Conservation (phyloP, 2,329 filamentous ascomycete genomes). For the Gnomoniopsis sp. region DNA sequence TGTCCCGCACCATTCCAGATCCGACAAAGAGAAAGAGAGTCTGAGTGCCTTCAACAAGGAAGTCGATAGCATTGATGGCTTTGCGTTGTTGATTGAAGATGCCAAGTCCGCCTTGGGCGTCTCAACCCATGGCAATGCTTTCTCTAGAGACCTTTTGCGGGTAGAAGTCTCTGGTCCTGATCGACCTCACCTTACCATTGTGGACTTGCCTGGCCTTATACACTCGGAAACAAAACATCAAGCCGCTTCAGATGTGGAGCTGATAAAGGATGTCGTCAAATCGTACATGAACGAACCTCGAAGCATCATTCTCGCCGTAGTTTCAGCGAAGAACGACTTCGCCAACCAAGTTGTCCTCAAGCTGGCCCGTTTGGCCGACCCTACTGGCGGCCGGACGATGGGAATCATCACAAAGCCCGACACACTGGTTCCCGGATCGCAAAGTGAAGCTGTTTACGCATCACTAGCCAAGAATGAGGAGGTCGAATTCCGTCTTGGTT, state of each 20-base stretch:
- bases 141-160: slow-evolving; percentile 41
- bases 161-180: slow-evolving; percentile 45
- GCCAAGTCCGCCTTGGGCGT: slow-evolving; percentile 48
- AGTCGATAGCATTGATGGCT: slow-evolving; percentile 21
- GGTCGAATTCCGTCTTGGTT: slow-evolving; percentile 21
- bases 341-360: slow-evolving; percentile 56
- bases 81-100: slow-evolving; percentile 33
- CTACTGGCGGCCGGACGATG: slow-evolving; percentile 39
- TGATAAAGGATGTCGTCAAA: slow-evolving; percentile 46
- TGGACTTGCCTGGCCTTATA: slow-evolving; percentile 56
- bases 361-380: slow-evolving; percentile 36
- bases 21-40: background rate
- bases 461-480: slow-evolving; percentile 31
- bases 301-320: slow-evolving; percentile 57
- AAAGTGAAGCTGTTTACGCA: slow-evolving; percentile 27
- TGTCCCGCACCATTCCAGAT: slow-evolving; percentile 2
- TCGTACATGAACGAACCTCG: slow-evolving; percentile 54
- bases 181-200: slow-evolving; percentile 51
- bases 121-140: slow-evolving; percentile 28
- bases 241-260: slow-evolving; percentile 35
- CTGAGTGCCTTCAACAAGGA: slow-evolving; percentile 11
- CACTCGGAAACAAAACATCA: slow-evolving; percentile 41
- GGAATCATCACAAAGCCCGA: slow-evolving; percentile 58
- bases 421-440: slow-evolving; percentile 27
- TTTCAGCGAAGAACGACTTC: slow-evolving; percentile 53